phyloP scores from a whole-genome alignment of 257 asterid genomes.

The Ehretia macrophylla region DNA sequence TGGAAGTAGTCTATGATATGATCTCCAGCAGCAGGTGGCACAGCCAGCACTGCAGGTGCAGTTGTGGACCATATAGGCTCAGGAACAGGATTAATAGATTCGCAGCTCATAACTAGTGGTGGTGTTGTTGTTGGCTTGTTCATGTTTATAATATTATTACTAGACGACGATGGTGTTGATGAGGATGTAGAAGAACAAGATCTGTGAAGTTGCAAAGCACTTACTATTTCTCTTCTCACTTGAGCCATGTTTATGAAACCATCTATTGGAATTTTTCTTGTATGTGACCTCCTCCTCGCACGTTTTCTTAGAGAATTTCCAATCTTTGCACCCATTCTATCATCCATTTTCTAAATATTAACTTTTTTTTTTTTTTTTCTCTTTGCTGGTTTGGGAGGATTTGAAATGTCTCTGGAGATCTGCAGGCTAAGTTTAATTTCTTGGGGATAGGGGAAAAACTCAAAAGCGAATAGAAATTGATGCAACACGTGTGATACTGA shows the following conservation, averaged over 20 bases:
- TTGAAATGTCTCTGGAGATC: no score
- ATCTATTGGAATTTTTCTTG: conserved; percentile 21
- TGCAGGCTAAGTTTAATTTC: background rate
- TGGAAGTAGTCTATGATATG: conserved; percentile 13
- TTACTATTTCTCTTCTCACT: conserved; percentile 38
- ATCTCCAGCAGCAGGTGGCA: conserved; percentile 10
- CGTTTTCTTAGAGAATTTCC: conserved; percentile 4
- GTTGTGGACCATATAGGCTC: conserved; percentile 42
- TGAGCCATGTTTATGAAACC: conserved; percentile 29
- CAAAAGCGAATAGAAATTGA: no score
- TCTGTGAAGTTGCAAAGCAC: conserved; percentile 34
- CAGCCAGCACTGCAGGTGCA: conserved; percentile 23
- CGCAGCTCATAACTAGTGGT: no score
- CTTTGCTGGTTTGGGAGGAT: no score
- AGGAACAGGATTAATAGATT: no score
- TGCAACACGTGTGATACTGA: background rate
- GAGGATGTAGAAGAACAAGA: no score
- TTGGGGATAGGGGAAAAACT: no score
- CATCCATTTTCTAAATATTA: no score
- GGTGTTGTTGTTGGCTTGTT: background rate
- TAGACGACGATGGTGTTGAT: background rate
- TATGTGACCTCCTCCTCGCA: conserved; percentile 18
- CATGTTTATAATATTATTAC: background rate
- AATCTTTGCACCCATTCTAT: background rate
- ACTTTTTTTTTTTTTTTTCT: no score